These are phyloP conservation scores for Zelopaecilomyces penicillatus DNA, from an alignment of 2,329 filamentous ascomycete species.

Conservation along the genomic window DNA sequence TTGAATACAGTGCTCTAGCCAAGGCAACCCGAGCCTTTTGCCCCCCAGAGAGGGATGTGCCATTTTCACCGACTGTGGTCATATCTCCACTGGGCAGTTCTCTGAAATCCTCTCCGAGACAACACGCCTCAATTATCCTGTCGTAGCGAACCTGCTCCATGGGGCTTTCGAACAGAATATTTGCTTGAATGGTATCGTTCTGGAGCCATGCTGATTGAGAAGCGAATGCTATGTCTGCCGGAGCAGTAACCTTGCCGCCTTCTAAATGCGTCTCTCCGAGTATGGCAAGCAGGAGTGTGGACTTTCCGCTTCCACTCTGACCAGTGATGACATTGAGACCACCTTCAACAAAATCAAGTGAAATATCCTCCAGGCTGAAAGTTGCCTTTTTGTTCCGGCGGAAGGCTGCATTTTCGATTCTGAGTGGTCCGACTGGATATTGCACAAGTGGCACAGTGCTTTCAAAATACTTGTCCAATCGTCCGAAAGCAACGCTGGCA, in stretches of 20 bases:
- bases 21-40: constrained; percentile 49
- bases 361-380: constrained; percentile 40
- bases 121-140: constrained; percentile 47
- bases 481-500: constrained; percentile 35
- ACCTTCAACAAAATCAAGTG: constrained; percentile 43
- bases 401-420: constrained; percentile 38
- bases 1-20: constrained; percentile 49
- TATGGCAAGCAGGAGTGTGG: constrained; percentile 45
- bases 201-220: constrained; percentile 51
- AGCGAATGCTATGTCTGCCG: constrained; percentile 46
- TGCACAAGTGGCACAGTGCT: constrained; percentile 39
- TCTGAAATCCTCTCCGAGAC: constrained; percentile 40
- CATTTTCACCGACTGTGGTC: constrained; percentile 46
- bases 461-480: constrained; percentile 46
- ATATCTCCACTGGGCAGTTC: constrained; percentile 42
- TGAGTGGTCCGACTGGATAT: constrained; percentile 42
- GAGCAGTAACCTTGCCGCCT: constrained; percentile 37
- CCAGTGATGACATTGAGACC: constrained; percentile 48
- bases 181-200: constrained; percentile 46
- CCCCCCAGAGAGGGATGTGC: constrained; percentile 46
- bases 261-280: constrained; percentile 47
- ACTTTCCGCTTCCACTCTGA: constrained; percentile 49
- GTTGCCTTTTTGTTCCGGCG: constrained; percentile 40
- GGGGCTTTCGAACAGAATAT: constrained; percentile 44
- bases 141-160: constrained; percentile 47